These are phyloP conservation scores for Platismatia glauca DNA, from an alignment of 495 filamentous ascomycete genomes.

Conservation along the genomic window DNA sequence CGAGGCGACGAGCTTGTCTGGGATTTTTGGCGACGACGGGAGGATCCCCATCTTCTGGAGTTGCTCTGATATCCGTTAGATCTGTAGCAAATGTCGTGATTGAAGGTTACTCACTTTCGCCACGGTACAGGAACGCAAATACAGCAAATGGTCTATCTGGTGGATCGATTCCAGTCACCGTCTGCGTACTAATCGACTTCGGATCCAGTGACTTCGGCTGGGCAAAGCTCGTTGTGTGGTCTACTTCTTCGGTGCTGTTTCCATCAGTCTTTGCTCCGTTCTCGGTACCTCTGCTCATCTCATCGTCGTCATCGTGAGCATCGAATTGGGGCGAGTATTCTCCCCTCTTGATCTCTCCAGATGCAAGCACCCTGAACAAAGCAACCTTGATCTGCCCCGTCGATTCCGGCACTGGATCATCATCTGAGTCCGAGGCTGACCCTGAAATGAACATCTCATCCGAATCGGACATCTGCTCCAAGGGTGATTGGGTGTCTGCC, in stretches of 20 bases:
- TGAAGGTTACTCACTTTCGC: conserved; percentile 63
- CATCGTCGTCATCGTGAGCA: conserved; percentile 87
- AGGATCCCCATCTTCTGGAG: conserved; percentile 89
- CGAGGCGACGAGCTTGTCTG: conserved; percentile 45
- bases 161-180: conserved; percentile 94
- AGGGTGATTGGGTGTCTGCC: conserved; percentile 58
- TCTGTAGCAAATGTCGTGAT: background rate
- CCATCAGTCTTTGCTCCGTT: conserved; percentile 34
- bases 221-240: conserved; percentile 97
- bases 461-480: conserved; percentile 65
- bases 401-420: conserved; percentile 86
- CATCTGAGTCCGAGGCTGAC: conserved; percentile 66
- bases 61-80: conserved; percentile 51
- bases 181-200: conserved; percentile 95
- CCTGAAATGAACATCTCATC: conserved; percentile 53
- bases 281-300: conserved; percentile 39
- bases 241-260: conserved; percentile 48
- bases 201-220: conserved; percentile 96
- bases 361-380: conserved; percentile 88
- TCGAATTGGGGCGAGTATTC: conserved; percentile 98
- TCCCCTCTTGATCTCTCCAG: conserved; percentile 91
- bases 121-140: conserved; percentile 97
- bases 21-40: conserved; percentile 48
- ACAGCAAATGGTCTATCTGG: conserved; percentile 91
- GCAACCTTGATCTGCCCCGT: conserved; percentile 98